Percentiles rank a stretch among this genome's conserved stretches.
Evolutionary conservation across 768 basidiomycete genomes (phyloP).

Genomic region (Mycena leptocephala): DNA sequence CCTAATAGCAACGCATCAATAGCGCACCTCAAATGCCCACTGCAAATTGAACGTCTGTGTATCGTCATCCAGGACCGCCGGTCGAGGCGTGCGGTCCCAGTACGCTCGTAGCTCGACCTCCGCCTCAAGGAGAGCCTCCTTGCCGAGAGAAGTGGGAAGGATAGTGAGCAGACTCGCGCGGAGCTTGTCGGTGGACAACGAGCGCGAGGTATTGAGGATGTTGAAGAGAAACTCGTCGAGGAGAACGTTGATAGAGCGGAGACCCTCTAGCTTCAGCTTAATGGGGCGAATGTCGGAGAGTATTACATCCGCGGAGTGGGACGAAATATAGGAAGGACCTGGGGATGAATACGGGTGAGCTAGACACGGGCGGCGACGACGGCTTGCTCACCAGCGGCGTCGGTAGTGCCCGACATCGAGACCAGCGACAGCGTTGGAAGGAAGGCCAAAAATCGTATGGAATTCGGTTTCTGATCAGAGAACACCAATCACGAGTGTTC

Average conservation of each 20-base stretch:
- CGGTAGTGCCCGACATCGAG: constrained; percentile 62
- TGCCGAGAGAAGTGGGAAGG: constrained; percentile 87
- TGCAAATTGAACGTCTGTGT: constrained; percentile 77
- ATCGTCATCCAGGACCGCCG: constrained; percentile 63
- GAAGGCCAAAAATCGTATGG: constrained; percentile 26
- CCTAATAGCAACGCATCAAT: constrained; percentile 4
- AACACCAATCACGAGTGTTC: background rate
- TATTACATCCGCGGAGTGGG: constrained; percentile 90
- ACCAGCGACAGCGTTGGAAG: constrained; percentile 37
- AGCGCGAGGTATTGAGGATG: constrained; percentile 76
- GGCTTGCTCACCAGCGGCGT: constrained; percentile 57
- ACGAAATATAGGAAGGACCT: constrained; percentile 86
- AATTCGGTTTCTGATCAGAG: too few relatives aligned
- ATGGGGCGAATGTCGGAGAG: constrained; percentile 96
- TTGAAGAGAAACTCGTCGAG: constrained; percentile 89
- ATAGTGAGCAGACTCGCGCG: constrained; percentile 80
- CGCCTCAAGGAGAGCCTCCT: constrained; percentile 93
- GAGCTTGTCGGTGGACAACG: constrained; percentile 82
- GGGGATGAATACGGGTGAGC: constrained; percentile 25
- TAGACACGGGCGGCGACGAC: constrained; percentile 17
- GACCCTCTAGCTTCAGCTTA: constrained; percentile 84
- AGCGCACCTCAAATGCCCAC: constrained; percentile 82
- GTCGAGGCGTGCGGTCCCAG: constrained; percentile 79
- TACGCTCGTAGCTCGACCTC: constrained; percentile 94
- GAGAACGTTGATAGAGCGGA: constrained; percentile 83